Evolutionary conservation across 768 basidiomycete species (phyloP).

Genomic region (Phanerochaete carnosa): DNA sequence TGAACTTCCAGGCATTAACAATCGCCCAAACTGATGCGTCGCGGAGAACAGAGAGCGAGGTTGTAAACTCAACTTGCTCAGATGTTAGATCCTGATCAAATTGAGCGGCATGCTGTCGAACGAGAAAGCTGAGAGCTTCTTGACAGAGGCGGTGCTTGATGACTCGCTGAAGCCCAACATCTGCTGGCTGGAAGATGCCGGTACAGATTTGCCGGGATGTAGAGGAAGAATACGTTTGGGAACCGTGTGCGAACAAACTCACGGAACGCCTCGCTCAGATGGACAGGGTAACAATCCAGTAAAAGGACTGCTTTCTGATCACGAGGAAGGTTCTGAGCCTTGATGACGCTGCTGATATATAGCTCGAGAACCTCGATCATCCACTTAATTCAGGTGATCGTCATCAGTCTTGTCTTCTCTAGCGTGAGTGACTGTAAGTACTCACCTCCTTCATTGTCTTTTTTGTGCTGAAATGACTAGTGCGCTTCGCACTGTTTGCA

Average conservation of each 20-base stretch:
- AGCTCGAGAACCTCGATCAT: neutral
- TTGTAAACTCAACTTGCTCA: neutral
- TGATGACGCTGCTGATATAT: neutral
- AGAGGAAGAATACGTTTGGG: neutral
- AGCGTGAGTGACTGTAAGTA: no score
- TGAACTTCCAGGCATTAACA: neutral
- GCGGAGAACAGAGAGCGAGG: neutral
- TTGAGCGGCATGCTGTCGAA: neutral
- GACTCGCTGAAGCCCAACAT: neutral
- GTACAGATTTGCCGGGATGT: neutral
- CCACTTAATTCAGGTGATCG: neutral
- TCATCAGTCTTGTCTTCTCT: no score
- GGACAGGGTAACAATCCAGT: neutral
- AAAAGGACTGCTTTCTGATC: neutral
- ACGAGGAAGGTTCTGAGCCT: neutral
- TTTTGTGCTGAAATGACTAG: neutral
- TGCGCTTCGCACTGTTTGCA: neutral
- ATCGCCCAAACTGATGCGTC: neutral
- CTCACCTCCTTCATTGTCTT: neutral
- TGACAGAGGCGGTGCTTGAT: neutral
- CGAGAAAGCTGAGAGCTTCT: neutral
- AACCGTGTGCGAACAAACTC: neutral
- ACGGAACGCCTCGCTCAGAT: neutral
- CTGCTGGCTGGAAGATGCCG: neutral
- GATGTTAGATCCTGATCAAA: neutral